phyloP scores from a whole-genome alignment of 768 basidiomycete genomes.

The Serendipita indica region DNA sequence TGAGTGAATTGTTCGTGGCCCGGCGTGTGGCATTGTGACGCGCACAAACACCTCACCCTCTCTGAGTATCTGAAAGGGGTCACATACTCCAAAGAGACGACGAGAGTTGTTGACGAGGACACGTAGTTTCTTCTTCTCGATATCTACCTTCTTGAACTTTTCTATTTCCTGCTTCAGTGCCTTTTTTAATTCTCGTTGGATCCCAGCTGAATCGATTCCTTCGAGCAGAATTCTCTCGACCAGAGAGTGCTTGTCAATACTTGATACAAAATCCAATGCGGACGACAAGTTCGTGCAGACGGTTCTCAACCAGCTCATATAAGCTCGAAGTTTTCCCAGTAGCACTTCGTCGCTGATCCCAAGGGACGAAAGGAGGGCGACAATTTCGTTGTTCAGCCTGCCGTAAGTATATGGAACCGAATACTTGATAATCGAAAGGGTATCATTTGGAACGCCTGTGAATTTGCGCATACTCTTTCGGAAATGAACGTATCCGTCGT shows the following conservation, averaged over 20 bases:
- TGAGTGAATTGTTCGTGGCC: slow-evolving; percentile 40
- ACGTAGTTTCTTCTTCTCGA: slow-evolving; percentile 36
- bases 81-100: slow-evolving; percentile 50
- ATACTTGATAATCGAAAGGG: slow-evolving; percentile 52
- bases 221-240: slow-evolving; percentile 42
- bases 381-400: slow-evolving; percentile 54
- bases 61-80: slow-evolving; percentile 44
- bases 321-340: slow-evolving; percentile 39
- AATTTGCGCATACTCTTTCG: slow-evolving; percentile 62
- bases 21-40: slow-evolving; percentile 36
- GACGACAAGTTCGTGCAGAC: slow-evolving; percentile 32
- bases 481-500: slow-evolving; percentile 35
- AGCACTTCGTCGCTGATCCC: slow-evolving; percentile 42
- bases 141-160: slow-evolving; percentile 33
- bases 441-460: slow-evolving; percentile 36
- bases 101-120: slow-evolving; percentile 51
- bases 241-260: slow-evolving; percentile 31
- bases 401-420: slow-evolving; percentile 51
- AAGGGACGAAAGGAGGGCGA: slow-evolving; percentile 48
- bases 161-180: slow-evolving; percentile 38
- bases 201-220: slow-evolving; percentile 33
- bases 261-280: slow-evolving; percentile 44
- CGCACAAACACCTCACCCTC: slow-evolving; percentile 53
- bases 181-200: slow-evolving; percentile 29
- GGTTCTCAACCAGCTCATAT: slow-evolving; percentile 42